These are phyloP conservation scores for Xanthoconium separans DNA, from an alignment of 1,284 basidiomycete species.

Conservation along the genomic window DNA sequence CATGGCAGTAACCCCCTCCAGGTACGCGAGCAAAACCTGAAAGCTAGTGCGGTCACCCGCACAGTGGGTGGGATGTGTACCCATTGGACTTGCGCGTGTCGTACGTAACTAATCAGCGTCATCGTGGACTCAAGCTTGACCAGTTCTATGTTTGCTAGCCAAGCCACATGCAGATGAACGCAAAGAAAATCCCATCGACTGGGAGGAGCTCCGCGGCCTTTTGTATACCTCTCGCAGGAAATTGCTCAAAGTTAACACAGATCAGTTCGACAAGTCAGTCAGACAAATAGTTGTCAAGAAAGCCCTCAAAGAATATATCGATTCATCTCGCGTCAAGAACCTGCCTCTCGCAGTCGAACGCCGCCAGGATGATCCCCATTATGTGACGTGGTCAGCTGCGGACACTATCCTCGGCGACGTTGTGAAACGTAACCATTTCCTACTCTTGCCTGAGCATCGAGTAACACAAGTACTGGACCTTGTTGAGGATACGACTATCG, in stretches of 20 bases:
- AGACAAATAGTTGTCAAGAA: background rate
- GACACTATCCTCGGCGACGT: background rate
- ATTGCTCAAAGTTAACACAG: background rate
- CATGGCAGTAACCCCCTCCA: background rate
- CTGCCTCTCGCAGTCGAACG: background rate
- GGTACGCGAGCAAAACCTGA: background rate
- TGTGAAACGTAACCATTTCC: background rate
- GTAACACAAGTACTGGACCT: background rate
- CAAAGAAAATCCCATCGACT: background rate
- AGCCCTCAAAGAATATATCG: background rate
- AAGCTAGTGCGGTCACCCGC: background rate
- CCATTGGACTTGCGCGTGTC: background rate
- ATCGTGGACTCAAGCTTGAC: background rate
- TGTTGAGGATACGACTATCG: background rate
- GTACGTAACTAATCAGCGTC: background rate
- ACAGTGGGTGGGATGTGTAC: background rate
- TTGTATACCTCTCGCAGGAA: background rate
- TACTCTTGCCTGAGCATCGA: background rate
- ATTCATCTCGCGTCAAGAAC: background rate
- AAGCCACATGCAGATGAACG: background rate
- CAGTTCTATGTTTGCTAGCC: background rate
- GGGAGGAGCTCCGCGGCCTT: background rate
- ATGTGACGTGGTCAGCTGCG: background rate
- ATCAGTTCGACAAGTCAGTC: background rate
- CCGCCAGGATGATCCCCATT: background rate